phyloP scores from a whole-genome alignment of 495 filamentous ascomycete species.

The Penicillium diatomitis region DNA sequence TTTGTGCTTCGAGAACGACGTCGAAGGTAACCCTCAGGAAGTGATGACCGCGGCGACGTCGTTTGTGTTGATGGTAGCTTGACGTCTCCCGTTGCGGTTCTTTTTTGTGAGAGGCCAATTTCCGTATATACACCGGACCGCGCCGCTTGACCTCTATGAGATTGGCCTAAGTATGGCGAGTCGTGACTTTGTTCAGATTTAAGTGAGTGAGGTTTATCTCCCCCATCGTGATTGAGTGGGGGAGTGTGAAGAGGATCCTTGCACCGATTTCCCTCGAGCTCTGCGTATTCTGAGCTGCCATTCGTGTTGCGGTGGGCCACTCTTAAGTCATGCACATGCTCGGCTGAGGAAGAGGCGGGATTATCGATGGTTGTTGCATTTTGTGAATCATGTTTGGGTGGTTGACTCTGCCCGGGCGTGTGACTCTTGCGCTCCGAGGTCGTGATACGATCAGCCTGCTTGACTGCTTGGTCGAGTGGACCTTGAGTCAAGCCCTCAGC shows the following conservation, averaged over 20 bases:
- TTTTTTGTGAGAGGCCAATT: slow-evolving; percentile 38
- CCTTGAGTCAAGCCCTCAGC: slow-evolving; percentile 14
- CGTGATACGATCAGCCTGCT: slow-evolving; percentile 10
- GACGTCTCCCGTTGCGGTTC: slow-evolving; percentile 56
- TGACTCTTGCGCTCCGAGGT: slow-evolving; percentile 19
- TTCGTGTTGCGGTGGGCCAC: no score
- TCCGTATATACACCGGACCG: slow-evolving; percentile 5
- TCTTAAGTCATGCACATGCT: no score
- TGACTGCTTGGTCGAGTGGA: slow-evolving; percentile 1
- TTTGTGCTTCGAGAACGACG: slow-evolving; percentile 63
- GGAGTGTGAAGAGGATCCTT: slow-evolving; percentile 4
- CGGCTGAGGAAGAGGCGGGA: no score
- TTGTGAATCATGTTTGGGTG: slow-evolving; percentile 1
- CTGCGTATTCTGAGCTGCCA: no score
- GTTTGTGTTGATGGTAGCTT: slow-evolving; percentile 38
- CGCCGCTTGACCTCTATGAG: slow-evolving; percentile 3
- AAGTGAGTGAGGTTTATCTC: slow-evolving; percentile 5
- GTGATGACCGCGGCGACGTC: slow-evolving; percentile 24
- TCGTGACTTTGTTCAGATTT: slow-evolving; percentile 7
- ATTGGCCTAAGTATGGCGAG: slow-evolving; percentile 5
- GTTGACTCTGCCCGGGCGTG: slow-evolving; percentile 13
- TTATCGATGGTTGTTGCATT: no score
- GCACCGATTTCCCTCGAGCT: background rate
- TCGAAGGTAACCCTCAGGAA: slow-evolving; percentile 16
- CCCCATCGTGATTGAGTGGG: slow-evolving; percentile 3